Conservation (phyloP, 2,329 filamentous ascomycete genomes). For the Verticillium nubilum region DNA sequence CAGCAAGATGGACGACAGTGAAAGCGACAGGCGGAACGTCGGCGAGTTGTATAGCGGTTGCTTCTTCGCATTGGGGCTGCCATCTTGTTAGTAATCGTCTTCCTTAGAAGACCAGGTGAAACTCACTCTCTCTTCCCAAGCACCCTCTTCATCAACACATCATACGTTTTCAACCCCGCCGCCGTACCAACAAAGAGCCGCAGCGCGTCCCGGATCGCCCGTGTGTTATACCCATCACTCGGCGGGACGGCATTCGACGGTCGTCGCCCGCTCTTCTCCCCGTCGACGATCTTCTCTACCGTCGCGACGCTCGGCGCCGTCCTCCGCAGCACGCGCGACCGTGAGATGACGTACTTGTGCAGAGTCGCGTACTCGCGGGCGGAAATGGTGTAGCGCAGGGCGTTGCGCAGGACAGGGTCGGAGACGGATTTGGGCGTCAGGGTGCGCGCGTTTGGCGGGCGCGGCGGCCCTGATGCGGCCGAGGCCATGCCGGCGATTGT, state of each 20-base stretch:
- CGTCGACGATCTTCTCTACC: conserved; percentile 42
- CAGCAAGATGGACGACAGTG: conserved; percentile 78
- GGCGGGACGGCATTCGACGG: conserved; percentile 5
- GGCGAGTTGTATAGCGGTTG: conserved; percentile 57
- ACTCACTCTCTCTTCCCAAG: conserved; percentile 41
- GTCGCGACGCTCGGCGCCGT: conserved; percentile 50
- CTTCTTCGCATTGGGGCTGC: conserved; percentile 30
- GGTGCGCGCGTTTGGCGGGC: conserved; percentile 3
- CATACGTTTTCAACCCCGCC: conserved; percentile 58
- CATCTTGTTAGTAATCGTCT: neutral
- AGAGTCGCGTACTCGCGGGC: conserved; percentile 81
- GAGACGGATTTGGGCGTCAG: conserved; percentile 14
- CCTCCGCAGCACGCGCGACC: conserved; percentile 53
- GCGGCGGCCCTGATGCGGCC: neutral
- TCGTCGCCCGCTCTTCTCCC: conserved; percentile 6
- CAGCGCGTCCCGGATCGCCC: conserved; percentile 64
- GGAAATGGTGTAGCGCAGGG: conserved; percentile 79
- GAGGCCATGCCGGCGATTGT: neutral
- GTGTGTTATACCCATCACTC: conserved; percentile 62
- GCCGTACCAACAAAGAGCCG: conserved; percentile 64
- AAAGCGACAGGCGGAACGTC: conserved; percentile 72
- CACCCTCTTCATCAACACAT: conserved; percentile 43
- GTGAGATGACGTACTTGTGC: conserved; percentile 76
- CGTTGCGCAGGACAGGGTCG: conserved; percentile 76
- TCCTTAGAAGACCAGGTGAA: neutral